A percentile compares a stretch with the other conserved stretches of the same genome.
phyloP scores from a whole-genome alignment of 2,329 filamentous ascomycete species.

The Alternaria brassicicola region DNA sequence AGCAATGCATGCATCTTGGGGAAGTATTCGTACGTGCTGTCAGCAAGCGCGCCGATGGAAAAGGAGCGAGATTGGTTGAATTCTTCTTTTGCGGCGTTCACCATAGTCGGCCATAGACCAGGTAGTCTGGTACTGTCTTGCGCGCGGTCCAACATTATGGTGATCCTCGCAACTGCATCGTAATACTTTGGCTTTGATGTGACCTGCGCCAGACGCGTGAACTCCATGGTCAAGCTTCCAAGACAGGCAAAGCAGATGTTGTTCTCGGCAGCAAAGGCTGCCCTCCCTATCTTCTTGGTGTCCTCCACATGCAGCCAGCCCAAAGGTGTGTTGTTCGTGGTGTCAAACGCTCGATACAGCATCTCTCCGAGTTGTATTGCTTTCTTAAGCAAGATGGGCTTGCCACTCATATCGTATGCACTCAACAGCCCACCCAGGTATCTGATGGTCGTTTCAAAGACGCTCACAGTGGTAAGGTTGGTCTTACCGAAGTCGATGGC shows the following conservation, averaged over 20 bases:
- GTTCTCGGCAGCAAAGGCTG: conserved; percentile 45
- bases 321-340: conserved; percentile 52
- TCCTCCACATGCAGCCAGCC: conserved; percentile 51
- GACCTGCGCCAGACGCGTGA: conserved; percentile 47
- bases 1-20: conserved; percentile 46
- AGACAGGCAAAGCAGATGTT: conserved; percentile 55
- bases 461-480: conserved; percentile 52
- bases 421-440: conserved; percentile 48
- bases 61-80: conserved; percentile 39
- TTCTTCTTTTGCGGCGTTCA: conserved; percentile 45
- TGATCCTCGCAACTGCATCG: conserved; percentile 46
- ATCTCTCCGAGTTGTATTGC: conserved; percentile 49
- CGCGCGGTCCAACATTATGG: conserved; percentile 35
- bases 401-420: conserved; percentile 47
- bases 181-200: conserved; percentile 47
- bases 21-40: conserved; percentile 49
- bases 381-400: conserved; percentile 45
- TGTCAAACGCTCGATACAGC: conserved; percentile 58
- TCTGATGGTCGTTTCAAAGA: conserved; percentile 59
- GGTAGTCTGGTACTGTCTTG: conserved; percentile 44
- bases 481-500: conserved; percentile 54
- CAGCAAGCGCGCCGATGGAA: conserved; percentile 47
- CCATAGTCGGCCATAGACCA: conserved; percentile 47
- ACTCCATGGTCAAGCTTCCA: conserved; percentile 53
- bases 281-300: conserved; percentile 34